Conservation (phyloP, 768 basidiomycete genomes). For the Hericium erinaceus region DNA sequence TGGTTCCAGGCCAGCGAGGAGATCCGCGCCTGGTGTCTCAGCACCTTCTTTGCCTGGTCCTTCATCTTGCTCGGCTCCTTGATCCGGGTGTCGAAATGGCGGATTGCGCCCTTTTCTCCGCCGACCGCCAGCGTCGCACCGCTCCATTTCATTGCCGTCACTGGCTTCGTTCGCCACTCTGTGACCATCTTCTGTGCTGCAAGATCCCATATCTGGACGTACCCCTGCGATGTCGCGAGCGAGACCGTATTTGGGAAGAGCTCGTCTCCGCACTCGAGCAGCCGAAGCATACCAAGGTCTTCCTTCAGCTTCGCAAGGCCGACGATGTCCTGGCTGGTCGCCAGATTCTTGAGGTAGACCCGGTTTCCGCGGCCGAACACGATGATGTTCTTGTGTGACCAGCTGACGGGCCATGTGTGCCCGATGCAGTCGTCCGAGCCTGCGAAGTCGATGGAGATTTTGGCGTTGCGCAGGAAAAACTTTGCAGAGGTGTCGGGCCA, state of each 20-base stretch:
- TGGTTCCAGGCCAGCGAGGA: conserved; percentile 58
- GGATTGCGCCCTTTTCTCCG: conserved; percentile 58
- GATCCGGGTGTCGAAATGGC: conserved; percentile 64
- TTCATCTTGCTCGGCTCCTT: conserved; percentile 31
- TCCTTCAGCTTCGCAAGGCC: conserved; percentile 44
- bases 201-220: conserved; percentile 68
- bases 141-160: conserved; percentile 59
- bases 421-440: neutral
- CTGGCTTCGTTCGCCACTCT: conserved; percentile 49
- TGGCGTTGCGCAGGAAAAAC: conserved; percentile 5
- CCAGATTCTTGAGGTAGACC: conserved; percentile 41
- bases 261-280: conserved; percentile 29
- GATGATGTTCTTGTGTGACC: conserved; percentile 34
- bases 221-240: conserved; percentile 50
- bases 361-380: conserved; percentile 48
- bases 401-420: conserved; percentile 25
- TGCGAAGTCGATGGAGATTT: conserved; percentile 12
- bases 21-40: conserved; percentile 60
- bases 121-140: conserved; percentile 58
- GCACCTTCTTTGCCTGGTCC: conserved; percentile 57
- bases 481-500: conserved; percentile 9
- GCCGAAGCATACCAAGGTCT: conserved; percentile 33
- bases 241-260: conserved; percentile 38
- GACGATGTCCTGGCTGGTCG: conserved; percentile 28
- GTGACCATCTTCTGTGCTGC: conserved; percentile 43